A percentile compares a stretch with the other conserved stretches of the same genome.
These are phyloP conservation scores for Microthyrium microscopicum DNA, from an alignment of 2,329 filamentous ascomycete genomes.

Conservation along the genomic window DNA sequence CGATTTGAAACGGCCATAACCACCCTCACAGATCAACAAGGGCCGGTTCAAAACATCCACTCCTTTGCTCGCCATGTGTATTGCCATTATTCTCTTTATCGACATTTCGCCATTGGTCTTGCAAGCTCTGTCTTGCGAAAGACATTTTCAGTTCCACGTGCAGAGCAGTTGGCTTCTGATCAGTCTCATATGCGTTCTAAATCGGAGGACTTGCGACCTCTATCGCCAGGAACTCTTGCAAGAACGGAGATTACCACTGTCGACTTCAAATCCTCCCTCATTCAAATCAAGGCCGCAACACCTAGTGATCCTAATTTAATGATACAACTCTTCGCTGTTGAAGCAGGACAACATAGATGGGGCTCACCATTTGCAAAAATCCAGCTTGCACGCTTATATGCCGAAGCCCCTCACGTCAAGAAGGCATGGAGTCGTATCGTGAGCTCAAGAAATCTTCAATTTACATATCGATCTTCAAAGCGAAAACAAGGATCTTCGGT, in stretches of 20 bases:
- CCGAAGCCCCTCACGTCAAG: constrained; percentile 68
- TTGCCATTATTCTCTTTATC: constrained; percentile 80
- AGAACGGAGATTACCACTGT: constrained; percentile 56
- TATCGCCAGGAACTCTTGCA: constrained; percentile 1
- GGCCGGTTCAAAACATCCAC: constrained; percentile 75
- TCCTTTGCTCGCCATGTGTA: constrained; percentile 64
- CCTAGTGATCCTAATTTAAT: constrained; percentile 81
- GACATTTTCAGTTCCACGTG: constrained; percentile 19
- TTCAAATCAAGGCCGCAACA: constrained; percentile 81
- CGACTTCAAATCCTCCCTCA: constrained; percentile 63
- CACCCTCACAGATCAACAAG: constrained; percentile 71
- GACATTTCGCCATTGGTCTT: constrained; percentile 78
- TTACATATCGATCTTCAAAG: constrained; percentile 65
- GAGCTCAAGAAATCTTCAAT: constrained; percentile 62
- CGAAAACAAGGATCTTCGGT: constrained; percentile 46
- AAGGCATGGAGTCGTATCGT: constrained; percentile 74
- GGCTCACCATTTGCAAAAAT: constrained; percentile 65
- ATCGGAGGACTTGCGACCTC: background rate
- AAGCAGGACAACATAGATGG: constrained; percentile 76
- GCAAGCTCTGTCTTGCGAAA: constrained; percentile 53
- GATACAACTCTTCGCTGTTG: constrained; percentile 71
- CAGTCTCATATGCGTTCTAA: too few relatives aligned
- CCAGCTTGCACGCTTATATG: constrained; percentile 69
- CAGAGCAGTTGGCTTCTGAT: too few relatives aligned
- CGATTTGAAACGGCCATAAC: constrained; percentile 75